Evolutionary conservation across 176 grass and related monocot species (phyloP).

Genomic region (Rhynchospora breviuscula): DNA sequence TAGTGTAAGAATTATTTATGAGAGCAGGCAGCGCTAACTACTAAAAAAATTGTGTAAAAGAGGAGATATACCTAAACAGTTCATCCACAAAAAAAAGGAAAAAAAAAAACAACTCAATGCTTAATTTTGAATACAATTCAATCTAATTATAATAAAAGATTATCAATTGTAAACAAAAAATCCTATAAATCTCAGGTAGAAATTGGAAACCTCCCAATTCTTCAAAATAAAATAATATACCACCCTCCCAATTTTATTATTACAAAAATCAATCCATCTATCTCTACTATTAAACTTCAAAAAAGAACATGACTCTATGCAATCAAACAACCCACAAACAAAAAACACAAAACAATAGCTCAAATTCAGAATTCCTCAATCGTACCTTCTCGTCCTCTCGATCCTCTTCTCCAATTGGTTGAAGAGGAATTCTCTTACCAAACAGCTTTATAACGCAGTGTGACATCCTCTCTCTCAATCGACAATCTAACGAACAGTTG

Average conservation of each 20-base stretch:
- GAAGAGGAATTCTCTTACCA: conserved; percentile 66
- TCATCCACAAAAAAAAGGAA: neutral
- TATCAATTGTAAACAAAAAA: neutral
- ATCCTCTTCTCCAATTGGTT: conserved; percentile 7
- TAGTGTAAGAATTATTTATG: too few relatives aligned
- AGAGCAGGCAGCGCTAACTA: too few relatives aligned
- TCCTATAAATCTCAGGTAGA: neutral
- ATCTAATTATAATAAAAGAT: neutral
- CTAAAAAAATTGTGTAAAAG: neutral
- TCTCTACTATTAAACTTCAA: neutral
- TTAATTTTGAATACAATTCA: neutral
- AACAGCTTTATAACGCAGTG: conserved; percentile 71
- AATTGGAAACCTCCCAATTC: neutral
- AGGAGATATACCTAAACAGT: neutral
- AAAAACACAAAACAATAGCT: neutral
- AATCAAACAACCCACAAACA: neutral
- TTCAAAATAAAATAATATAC: neutral
- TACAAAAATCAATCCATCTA: neutral
- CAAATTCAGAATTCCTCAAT: neutral
- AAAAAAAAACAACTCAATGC: neutral
- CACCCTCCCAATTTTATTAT: neutral
- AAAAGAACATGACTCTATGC: neutral
- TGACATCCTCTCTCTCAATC: conserved; percentile 19
- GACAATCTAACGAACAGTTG: neutral
- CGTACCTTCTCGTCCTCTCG: conserved; percentile 38